Base-by-base conservation (phyloP, 371 early-diverging fungal genomes). In the Basidiobolus meristosporus region DNA sequence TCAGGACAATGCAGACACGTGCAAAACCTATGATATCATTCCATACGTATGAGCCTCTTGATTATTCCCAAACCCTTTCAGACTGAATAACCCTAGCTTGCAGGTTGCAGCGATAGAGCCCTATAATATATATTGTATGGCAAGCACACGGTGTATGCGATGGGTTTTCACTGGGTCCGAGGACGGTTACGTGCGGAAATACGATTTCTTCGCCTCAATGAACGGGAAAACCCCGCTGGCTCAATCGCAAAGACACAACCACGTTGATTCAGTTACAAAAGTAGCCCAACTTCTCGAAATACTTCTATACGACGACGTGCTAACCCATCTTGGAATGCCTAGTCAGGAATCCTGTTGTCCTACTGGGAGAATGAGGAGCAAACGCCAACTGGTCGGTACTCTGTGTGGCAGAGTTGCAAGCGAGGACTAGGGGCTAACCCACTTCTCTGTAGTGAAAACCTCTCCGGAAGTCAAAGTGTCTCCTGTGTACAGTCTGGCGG, bases 351-450 rank as follows among this genome's bases (percentile, higher is more conserved):
- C 1, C 42, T 90, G 46, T 50, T 68, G 14, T 90, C 90, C 12
- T 90, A 85, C 51, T 95, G 91, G 90, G 90, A 91, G 46, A 82
- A 89, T 46, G n/a, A n/a, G n/a, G n/a, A n/a, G n/a, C n/a, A n/a
- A n/a, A n/a, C n/a, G n/a, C n/a, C n/a, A n/a, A n/a, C n/a, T n/a
- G n/a, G n/a, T n/a, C n/a, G n/a, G n/a, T n/a, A n/a, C n/a, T n/a
- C n/a, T n/a, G n/a, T n/a, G n/a, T n/a, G n/a, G n/a, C 82, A 78
- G 33, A 90, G 89, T 3, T 38, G 22, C 17, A 15, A 38, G 6
- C 17, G 16, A 2, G n/a, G 21, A 10, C 41, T 33, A 1, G 17
- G 31, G 3, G 16, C 32, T 19, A 22, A n/a, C 3, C 41, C 41
- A 12, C 19, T 20, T 16, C 31, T 33, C 22, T 26, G 19, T n/a